These are phyloP conservation scores for Aspergillus sojae DNA, from an alignment of 2,329 filamentous ascomycete genomes.

Conservation along the genomic window DNA sequence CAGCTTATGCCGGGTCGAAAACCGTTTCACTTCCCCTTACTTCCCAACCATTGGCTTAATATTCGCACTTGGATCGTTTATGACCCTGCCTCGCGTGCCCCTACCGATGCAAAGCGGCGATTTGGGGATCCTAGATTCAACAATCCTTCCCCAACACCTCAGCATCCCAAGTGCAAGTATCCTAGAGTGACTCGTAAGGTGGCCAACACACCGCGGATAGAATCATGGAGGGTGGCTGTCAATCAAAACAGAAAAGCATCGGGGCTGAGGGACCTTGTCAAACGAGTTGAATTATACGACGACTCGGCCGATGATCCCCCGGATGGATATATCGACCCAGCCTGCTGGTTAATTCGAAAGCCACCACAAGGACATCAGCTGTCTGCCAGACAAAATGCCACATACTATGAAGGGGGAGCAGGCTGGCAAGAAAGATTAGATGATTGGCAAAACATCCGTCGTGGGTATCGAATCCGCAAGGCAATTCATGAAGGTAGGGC, in stretches of 20 bases:
- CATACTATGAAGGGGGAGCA: slow-evolving; percentile 43
- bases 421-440: slow-evolving; percentile 45
- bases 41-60: slow-evolving; percentile 49
- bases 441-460: slow-evolving; percentile 42
- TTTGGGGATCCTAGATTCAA: slow-evolving; percentile 42
- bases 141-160: slow-evolving; percentile 29
- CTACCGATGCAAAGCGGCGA: slow-evolving; percentile 32
- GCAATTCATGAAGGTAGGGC: slow-evolving; percentile 38
- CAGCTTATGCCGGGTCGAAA: slow-evolving; percentile 44
- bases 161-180: slow-evolving; percentile 31
- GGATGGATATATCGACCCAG: slow-evolving; percentile 43
- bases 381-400: slow-evolving; percentile 38
- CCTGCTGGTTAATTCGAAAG: slow-evolving; percentile 43
- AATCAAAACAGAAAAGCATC: slow-evolving; percentile 36
- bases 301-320: slow-evolving; percentile 42
- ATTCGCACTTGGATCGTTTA: slow-evolving; percentile 42
- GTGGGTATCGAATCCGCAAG: slow-evolving; percentile 42
- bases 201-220: slow-evolving; percentile 32
- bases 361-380: slow-evolving; percentile 43
- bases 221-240: slow-evolving; percentile 44
- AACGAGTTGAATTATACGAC: slow-evolving; percentile 35
- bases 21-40: slow-evolving; percentile 42
- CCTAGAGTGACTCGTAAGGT: slow-evolving; percentile 20
- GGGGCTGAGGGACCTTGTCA: slow-evolving; percentile 34
- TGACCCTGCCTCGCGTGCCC: slow-evolving; percentile 42